Evolutionary conservation across 495 filamentous ascomycete genomes (phyloP).

Genomic region (Aspergillus coremiiformis): DNA sequence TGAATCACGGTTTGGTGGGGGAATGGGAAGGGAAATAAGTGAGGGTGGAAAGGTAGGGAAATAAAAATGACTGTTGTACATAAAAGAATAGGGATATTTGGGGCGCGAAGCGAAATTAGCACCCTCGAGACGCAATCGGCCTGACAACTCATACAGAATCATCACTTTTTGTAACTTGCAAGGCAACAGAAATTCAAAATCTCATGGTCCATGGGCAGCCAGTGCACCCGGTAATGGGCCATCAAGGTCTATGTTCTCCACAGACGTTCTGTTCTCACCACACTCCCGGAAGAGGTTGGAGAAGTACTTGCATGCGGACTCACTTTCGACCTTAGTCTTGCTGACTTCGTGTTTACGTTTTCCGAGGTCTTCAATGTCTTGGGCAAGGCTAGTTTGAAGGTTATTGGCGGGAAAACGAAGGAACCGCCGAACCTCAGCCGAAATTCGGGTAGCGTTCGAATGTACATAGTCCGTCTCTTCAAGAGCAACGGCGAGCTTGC

Average conservation of each 20-base stretch:
- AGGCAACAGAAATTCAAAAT: neutral
- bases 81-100: constrained; percentile 11
- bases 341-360: constrained; percentile 68
- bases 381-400: constrained; percentile 69
- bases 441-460: constrained; percentile 74
- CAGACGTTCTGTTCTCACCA: constrained; percentile 58
- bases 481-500: constrained; percentile 75
- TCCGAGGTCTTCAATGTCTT: constrained; percentile 73
- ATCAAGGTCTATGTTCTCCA: constrained; percentile 77
- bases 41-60: neutral
- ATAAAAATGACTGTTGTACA: constrained; percentile 1
- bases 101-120: constrained; percentile 1
- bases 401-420: constrained; percentile 78
- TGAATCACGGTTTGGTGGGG: constrained; percentile 4
- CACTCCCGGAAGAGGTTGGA: constrained; percentile 74
- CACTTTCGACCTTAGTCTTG: constrained; percentile 66
- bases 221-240: constrained; percentile 41
- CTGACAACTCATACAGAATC: constrained; percentile 16
- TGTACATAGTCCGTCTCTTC: constrained; percentile 85
- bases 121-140: neutral
- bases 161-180: constrained; percentile 18
- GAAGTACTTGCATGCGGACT: constrained; percentile 79
- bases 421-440: constrained; percentile 73
- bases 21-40: constrained; percentile 3
- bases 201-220: constrained; percentile 22